Conservation (phyloP, 140 eudicot species). For the Senecio squalidus region DNA sequence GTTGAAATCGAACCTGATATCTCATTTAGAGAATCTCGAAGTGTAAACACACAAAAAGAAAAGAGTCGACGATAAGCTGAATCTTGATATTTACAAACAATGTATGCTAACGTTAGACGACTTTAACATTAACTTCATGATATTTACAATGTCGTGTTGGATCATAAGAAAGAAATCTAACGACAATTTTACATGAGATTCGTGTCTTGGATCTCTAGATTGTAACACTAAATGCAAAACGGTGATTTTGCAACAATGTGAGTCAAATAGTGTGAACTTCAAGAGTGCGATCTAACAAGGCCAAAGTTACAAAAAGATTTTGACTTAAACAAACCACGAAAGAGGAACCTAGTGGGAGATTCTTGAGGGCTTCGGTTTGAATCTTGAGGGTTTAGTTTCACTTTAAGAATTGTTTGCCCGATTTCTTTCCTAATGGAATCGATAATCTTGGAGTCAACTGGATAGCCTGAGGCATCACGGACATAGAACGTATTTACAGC, state of each 20-base stretch:
- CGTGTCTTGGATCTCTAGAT: conserved; percentile 1
- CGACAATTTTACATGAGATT: neutral
- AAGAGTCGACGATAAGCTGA: neutral
- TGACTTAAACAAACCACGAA: conserved; percentile 85
- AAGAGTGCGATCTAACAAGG: conserved; percentile 78
- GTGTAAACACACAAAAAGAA: neutral
- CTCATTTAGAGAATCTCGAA: too few relatives aligned
- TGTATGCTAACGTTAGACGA: neutral
- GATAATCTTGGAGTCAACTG: conserved; percentile 75
- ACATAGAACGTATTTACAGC: conserved; percentile 88
- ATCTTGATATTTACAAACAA: conserved; percentile 17
- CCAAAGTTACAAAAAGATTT: conserved; percentile 84
- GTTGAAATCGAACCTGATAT: too few relatives aligned
- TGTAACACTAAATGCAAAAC: neutral
- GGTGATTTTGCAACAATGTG: neutral
- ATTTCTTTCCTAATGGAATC: conserved; percentile 80
- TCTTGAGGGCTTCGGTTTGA: conserved; percentile 43
- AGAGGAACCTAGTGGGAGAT: conserved; percentile 84
- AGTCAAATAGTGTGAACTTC: conserved; percentile 3
- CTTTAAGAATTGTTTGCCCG: conserved; percentile 90
- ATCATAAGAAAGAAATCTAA: neutral
- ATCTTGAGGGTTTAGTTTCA: conserved; percentile 56
- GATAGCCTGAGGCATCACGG: conserved; percentile 79
- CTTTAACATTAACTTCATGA: neutral
- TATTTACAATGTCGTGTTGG: conserved; percentile 11